phyloP scores from a whole-genome alignment of 176 grass and related monocot genomes.

The Puya raimondii region DNA sequence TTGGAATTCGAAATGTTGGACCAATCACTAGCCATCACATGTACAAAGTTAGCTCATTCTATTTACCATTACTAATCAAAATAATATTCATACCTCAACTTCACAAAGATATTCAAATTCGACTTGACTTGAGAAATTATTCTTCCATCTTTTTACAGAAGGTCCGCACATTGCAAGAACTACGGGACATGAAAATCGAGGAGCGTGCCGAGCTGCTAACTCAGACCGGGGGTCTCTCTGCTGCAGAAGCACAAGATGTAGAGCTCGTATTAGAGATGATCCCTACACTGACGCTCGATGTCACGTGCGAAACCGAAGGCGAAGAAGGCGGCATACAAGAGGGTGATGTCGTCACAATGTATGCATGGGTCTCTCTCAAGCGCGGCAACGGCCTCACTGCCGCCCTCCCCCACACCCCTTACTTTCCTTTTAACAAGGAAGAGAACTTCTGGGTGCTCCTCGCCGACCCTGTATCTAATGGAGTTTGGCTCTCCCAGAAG shows the following conservation, averaged over 20 bases:
- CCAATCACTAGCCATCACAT: no score
- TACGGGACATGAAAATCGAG: conserved; percentile 43
- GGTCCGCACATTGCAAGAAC: conserved; percentile 79
- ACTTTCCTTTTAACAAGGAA: conserved; percentile 85
- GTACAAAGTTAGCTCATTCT: no score
- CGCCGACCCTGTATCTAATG: conserved; percentile 52
- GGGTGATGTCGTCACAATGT: conserved; percentile 91
- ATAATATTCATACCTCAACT: neutral
- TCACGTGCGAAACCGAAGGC: conserved; percentile 93
- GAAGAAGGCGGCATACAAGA: conserved; percentile 94
- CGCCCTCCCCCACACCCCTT: conserved; percentile 72
- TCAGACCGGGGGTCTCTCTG: conserved; percentile 69
- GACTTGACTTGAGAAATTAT: conserved; percentile 4
- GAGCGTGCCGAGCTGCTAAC: conserved; percentile 65
- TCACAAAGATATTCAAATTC: neutral
- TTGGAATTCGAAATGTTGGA: no score
- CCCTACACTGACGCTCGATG: conserved; percentile 77
- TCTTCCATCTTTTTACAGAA: conserved; percentile 39
- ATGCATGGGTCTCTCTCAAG: conserved; percentile 78
- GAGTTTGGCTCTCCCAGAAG: conserved; percentile 92
- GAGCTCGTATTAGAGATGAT: conserved; percentile 89
- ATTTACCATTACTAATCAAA: neutral
- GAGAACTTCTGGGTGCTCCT: conserved; percentile 97
- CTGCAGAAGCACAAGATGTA: conserved; percentile 46
- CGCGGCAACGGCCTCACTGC: conserved; percentile 71